Conservation (phyloP, 2,329 filamentous ascomycete genomes). For the Dendrostoma leiphaemia region DNA sequence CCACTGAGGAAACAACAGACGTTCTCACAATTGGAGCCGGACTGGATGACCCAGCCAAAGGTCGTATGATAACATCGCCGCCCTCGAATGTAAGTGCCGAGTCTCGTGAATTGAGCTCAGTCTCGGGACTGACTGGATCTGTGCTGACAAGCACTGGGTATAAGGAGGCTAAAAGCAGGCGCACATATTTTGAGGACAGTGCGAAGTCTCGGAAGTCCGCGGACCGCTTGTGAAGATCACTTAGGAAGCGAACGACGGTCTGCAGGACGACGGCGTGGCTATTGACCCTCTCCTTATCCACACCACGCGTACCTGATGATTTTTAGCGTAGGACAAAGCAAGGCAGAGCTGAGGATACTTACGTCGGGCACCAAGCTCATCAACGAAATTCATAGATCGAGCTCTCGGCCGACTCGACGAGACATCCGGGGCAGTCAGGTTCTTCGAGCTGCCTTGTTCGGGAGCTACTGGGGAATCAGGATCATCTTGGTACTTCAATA, state of each 20-base stretch:
- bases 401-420: slow-evolving; percentile 42
- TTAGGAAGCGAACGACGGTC: slow-evolving; percentile 75
- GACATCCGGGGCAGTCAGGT: slow-evolving; percentile 24
- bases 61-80: slow-evolving; percentile 78
- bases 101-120: slow-evolving; percentile 81
- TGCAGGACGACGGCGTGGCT: slow-evolving; percentile 67
- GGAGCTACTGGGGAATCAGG: slow-evolving; percentile 48
- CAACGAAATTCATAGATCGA: slow-evolving; percentile 65
- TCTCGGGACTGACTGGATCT: slow-evolving; percentile 78
- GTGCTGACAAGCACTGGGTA: slow-evolving; percentile 88
- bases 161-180: slow-evolving; percentile 73
- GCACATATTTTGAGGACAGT: slow-evolving; percentile 74
- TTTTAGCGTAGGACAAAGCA: slow-evolving; percentile 14
- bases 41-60: slow-evolving; percentile 59
- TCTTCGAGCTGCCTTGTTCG: slow-evolving; percentile 23
- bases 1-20: slow-evolving; percentile 53
- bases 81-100: slow-evolving; percentile 82
- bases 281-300: slow-evolving; percentile 47
- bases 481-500: slow-evolving; percentile 61
- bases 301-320: slow-evolving; percentile 36
- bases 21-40: slow-evolving; percentile 73
- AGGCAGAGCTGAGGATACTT: slow-evolving; percentile 27
- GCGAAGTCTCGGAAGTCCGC: slow-evolving; percentile 80
- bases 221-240: slow-evolving; percentile 75
- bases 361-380: slow-evolving; percentile 56